Evolutionary conservation across 495 filamentous ascomycete genomes (phyloP).

Genomic region (Lepraria neglecta): DNA sequence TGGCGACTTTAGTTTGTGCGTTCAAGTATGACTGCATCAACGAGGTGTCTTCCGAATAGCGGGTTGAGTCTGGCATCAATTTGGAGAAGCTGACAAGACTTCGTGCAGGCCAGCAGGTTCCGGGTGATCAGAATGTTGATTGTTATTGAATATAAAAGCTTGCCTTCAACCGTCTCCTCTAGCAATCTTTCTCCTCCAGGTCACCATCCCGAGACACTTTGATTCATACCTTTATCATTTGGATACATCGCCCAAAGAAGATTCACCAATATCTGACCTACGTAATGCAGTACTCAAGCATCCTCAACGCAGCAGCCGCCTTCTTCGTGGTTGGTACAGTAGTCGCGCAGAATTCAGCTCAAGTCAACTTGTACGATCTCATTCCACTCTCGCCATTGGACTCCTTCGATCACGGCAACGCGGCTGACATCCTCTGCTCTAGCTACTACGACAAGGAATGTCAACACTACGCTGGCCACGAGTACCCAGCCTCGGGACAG

Average conservation of each 20-base stretch:
- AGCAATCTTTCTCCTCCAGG: no score
- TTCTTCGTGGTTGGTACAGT: not conserved
- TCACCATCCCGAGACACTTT: not conserved
- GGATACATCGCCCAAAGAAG: no score
- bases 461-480: not conserved
- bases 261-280: no score
- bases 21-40: no score
- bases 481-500: not conserved
- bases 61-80: no score
- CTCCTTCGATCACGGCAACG: not conserved
- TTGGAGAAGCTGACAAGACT: constrained; percentile 1
- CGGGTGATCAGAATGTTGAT: not conserved
- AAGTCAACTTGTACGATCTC: not conserved
- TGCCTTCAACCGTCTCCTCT: not conserved
- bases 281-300: not conserved
- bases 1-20: no score
- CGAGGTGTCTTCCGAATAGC: no score
- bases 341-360: not conserved
- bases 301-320: not conserved
- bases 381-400: not conserved
- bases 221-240: not conserved
- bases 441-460: not conserved
- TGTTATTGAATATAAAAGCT: not conserved
- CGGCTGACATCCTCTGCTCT: not conserved
- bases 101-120: not conserved